Base-by-base conservation (phyloP, 345 rosid genomes). In the Iberis pinnata region DNA sequence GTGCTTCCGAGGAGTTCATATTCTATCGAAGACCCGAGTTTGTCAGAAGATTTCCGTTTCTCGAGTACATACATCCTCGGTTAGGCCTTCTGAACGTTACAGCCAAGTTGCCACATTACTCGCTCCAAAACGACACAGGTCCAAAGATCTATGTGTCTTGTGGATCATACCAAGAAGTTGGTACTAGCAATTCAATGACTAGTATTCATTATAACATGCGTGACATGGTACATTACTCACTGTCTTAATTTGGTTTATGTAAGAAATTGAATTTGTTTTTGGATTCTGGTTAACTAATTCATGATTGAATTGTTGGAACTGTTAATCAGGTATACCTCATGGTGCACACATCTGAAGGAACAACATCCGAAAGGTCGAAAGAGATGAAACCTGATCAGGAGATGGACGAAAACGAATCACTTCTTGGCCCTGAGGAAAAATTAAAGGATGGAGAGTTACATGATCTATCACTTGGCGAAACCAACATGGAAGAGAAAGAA, bases 51-150 rank as follows among this genome's bases (percentile, higher is more conserved):
- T 70, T 93, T 70, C 99, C 97, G n/a, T 68, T 88, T 40, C 90
- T 83, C n/a, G 95, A 88, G 77, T 88, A 77, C 75, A 83, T 83
- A 27, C 95, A 93, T 71, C 82, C 99, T 32, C 80, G 82, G 50
- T 70, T 83, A 83, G 99, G 99, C 64, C 78, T 93, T 68, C 77
- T 93, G 63, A 93, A 93, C 65, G 88, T 88, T 50, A 95, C 97
- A 9, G 97, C 95, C 57, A 88, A 88, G 71, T 67, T 88, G 75
- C 99, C 99, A 55, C 87, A 88, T 74, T 88, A 83, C 75, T 83
- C 95, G 43, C 71, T 88, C 73, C 97, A 93, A 70, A 88, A 80
- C 63, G 99, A 93, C 72, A 79, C 75, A 9, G 99, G 97, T 55
- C 95, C 97, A 58, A 88, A 86, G 78, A 80, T 88, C 55, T 76